Base-by-base conservation (phyloP, 176 grass and related monocot species). In the Phragmites australis region DNA sequence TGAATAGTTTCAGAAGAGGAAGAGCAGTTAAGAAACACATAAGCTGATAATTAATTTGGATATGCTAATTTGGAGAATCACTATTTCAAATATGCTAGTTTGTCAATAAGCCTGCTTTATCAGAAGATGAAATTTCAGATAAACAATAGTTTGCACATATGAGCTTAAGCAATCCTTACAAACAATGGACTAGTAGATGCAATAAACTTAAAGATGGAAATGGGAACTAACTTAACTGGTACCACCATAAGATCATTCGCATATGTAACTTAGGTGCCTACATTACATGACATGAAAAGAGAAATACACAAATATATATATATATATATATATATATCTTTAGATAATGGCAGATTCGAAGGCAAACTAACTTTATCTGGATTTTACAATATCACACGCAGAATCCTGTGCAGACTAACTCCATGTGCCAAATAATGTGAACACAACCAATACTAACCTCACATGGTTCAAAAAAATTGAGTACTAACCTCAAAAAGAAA, bases 401-500 rank as follows among this genome's bases (percentile, higher is more conserved):
- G 15, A 84, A 75, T 25, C 23, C 8, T 79, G 32, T 46, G 31
- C 27, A 8, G 8, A 47, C 21, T 61, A 43, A 49, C 16, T 19
- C 34, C 7, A 49, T 29, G 11, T 16, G 5, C 46, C 44, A 65
- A 25, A 76, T 10, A 22, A 74, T 42, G 31, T 0, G 23, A 65
- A 46, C 3, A 42, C 0, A 6, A 66, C 21, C 31, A 72, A 65
- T 42, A 77, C 82, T 58, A 54, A 98, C 96, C 92, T 99, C 90
- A 67, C n/a, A n/a, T n/a, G n/a, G n/a, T n/a, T n/a, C n/a, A 95
- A 99, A 60, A 99, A 88, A 82, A 99, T 89, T 3, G 96, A 93
- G 27, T 93, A 81, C 23, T 99, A n/a, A 98, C 96, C 92, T 99
- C 90, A 67, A 95, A 99, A 60, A 99, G 90, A 82, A 99, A 91